These are phyloP conservation scores for Astrothelium subdiscretum DNA, from an alignment of 495 filamentous ascomycete species.

Conservation along the genomic window DNA sequence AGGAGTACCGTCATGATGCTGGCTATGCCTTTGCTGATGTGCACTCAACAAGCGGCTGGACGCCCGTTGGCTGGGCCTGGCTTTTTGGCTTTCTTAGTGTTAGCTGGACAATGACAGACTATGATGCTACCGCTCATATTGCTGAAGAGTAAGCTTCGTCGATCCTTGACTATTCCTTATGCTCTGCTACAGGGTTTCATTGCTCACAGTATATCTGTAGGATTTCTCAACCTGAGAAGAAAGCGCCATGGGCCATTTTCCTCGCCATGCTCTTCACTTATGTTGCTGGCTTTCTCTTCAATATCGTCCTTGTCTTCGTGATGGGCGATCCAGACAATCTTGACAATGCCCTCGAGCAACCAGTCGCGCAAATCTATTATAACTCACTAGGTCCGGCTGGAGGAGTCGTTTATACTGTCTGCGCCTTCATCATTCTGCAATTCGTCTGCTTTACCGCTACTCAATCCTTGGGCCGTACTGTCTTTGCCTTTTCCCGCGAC, in stretches of 20 bases:
- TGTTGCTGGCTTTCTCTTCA: slow-evolving; percentile 48
- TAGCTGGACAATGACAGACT: slow-evolving; percentile 52
- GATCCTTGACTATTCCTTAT: not conserved
- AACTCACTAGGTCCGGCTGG: slow-evolving; percentile 46
- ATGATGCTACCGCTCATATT: slow-evolving; percentile 48
- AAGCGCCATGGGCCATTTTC: slow-evolving; percentile 51
- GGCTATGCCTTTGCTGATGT: slow-evolving; percentile 49
- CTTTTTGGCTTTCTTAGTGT: slow-evolving; percentile 53
- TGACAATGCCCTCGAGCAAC: slow-evolving; percentile 38
- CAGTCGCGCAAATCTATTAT: slow-evolving; percentile 55
- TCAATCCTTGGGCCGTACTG: slow-evolving; percentile 48
- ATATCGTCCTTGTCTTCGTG: slow-evolving; percentile 50
- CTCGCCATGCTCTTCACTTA: slow-evolving; percentile 50
- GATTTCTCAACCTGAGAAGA: slow-evolving; percentile 44
- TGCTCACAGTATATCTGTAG: not conserved
- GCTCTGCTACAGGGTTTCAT: not conserved
- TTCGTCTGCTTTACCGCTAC: slow-evolving; percentile 51
- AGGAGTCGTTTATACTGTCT: slow-evolving; percentile 49
- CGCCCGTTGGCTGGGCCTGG: slow-evolving; percentile 45
- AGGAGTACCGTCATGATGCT: slow-evolving; percentile 40
- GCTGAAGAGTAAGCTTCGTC: slow-evolving; percentile 38
- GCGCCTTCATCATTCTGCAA: slow-evolving; percentile 45
- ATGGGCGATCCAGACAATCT: slow-evolving; percentile 46
- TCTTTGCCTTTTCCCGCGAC: slow-evolving; percentile 53
- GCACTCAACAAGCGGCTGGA: slow-evolving; percentile 45